Evolutionary conservation across 106 monocot species (phyloP), one percentile per base, ranked within the genome.

Genomic region (Acanthochlamys bracteata): DNA sequence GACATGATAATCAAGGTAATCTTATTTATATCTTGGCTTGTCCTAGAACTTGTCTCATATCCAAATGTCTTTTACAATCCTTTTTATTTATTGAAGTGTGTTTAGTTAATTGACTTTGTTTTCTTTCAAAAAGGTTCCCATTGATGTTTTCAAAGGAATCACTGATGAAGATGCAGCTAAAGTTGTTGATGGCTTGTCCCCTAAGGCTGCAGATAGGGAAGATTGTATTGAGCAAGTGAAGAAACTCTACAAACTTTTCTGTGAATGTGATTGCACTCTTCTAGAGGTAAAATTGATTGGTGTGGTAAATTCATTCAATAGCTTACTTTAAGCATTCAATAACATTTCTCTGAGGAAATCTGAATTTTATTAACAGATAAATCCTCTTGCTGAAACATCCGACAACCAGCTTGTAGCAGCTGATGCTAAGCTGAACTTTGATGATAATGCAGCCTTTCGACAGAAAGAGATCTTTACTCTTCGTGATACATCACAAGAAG

Each of bases 371-470:
- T 43, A 8, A 43, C 66, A 95, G 96, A 88, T 96, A 68, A 96
- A 96, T 74, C 96, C 96, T 57, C 69, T 96, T 64, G 96, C 88
- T 8, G 96, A 96, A 75, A 96, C 96, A 55, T 76, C 96, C 65
- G 88, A 91, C 75, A 96, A 79, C 20, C 75, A 83, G 70, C 74
- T 96, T 33, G 85, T 91, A 20, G 96, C 91, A 39, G 91, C 96
- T 65, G 96, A 96, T 85, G 96, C 96, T n/a, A 96, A 96, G 84
- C 66, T 96, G 70, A 96, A 96, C 74, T 96, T 96, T 80, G 96
- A 96, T 80, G 96, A 96, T 46, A 96, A 96, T 83, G 96, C 91
- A 66, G 84, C 88, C 67, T 91, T 85, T 53, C 80, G 91, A 26
- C 91, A 85, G 61, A 96, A 88, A 58, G 91, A 91, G 20, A 88